Base-by-base conservation (phyloP, 106 monocot species). In the Amphibolis antarctica region DNA sequence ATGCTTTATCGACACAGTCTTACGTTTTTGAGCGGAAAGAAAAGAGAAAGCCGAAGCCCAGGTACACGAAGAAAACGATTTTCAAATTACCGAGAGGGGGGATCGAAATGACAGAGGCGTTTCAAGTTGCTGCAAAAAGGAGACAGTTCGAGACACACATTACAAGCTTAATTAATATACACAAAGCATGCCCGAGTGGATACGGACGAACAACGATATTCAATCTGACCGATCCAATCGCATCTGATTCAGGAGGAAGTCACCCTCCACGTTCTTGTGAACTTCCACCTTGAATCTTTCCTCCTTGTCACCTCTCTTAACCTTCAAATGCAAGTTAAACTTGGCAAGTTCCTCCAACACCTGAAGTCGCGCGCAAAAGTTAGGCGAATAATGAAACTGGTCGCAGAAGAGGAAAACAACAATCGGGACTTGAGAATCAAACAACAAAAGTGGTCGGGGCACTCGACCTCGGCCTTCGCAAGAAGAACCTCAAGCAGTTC, bases 201-300 rank as follows among this genome's bases (percentile, higher is more conserved):
- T n/a, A n/a, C n/a, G n/a, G n/a, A n/a, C n/a, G n/a, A n/a, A n/a
- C n/a, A n/a, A n/a, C n/a, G n/a, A n/a, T n/a, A n/a, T n/a, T n/a
- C n/a, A 78, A 1, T 79, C 76, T 1, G 68, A 70, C 47, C 75
- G 67, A 54, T 86, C 86, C 72, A 70, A 68, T 56, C 77, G 68
- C 76, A 84, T 71, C 54, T 98, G 74, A 64, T 83, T 79, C 74
- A 98, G 45, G 42, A 69, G 80, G 58, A 80, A 98, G 53, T 47
- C 71, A 4, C 96, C 90, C 67, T 87, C 90, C 24, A 75, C 7
- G 50, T 76, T 90, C 66, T 90, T 96, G 61, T 96, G 96, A 58
- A 96, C 86, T 76, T 96, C 96, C 22, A 79, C 84, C 61, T 83
- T 90, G 43, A 72, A 82, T 27, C 85, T 87, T 77, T 98, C 96